Evolutionary conservation across 768 basidiomycete species (phyloP), one percentile per base, ranked within the genome.

Genomic region (Serendipita indica): DNA sequence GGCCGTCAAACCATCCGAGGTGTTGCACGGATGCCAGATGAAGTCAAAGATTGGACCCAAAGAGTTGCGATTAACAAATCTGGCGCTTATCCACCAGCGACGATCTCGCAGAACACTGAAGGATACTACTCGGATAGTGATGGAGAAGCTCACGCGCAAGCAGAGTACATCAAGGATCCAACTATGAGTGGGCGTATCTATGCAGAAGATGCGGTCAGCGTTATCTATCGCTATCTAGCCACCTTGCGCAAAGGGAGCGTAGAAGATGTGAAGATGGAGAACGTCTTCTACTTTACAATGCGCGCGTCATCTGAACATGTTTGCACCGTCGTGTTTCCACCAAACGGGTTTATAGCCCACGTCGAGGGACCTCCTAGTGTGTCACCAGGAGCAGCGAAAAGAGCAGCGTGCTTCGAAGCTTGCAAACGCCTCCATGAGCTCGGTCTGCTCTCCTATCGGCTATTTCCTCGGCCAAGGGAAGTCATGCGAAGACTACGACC

Each of bases 111-210:
- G 56, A 69, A 68, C 41, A 65, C 65, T 28, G 66, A 76, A 60
- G 66, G 75, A n/a, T 77, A 75, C 61, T 69, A 72, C 39, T 76
- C 75, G 0, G 78, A 79, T 58, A 74, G 70, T 49, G 78, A 77
- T 13, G 76, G 80, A 35, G 74, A 73, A 14, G 69, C 70, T 1
- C 63, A 67, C n/a, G 61, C 60, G 18, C 58, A 59, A 5, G 68
- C 65, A 43, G 62, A 67, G 18, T 78, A 62, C 61, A 74, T 89
- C 43, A 68, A 74, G 61, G 84, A 89, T 64, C 78, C 87, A 1
- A 75, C 76, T 2, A 81, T 83, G 10, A 74, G 81, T 45, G 76
- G 78, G 20, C 75, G 75, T 46, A 74, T 90, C 57, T 77, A 77
- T 64, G 70, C 72, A n/a, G 71, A 74, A 52, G 77, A 86, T 65